Conservation (phyloP, 352 stramenopile genomes). For the Phytophthora quininea region DNA sequence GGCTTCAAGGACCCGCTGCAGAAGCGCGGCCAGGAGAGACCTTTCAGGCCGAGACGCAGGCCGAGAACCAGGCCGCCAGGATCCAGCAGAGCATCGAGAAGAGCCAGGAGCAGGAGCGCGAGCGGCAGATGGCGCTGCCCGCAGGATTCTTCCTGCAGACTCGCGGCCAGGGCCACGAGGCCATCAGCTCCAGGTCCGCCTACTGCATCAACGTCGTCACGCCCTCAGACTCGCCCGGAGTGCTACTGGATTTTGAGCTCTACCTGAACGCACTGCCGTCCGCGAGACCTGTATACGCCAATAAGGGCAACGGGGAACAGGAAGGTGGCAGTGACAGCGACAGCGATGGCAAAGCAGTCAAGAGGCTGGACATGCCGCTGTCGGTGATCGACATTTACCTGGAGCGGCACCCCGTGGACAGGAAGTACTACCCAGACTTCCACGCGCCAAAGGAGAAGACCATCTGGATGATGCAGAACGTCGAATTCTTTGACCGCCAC, state of each 20-base stretch:
- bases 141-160: slow-evolving; percentile 77
- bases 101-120: slow-evolving; percentile 26
- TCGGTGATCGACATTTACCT: slow-evolving; percentile 86
- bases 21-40: slow-evolving; percentile 5
- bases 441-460: slow-evolving; percentile 64
- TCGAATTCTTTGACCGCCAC: slow-evolving; percentile 85
- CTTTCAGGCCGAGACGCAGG: slow-evolving; percentile 23
- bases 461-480: slow-evolving; percentile 89
- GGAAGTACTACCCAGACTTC: slow-evolving; percentile 71
- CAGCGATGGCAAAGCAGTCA: slow-evolving; percentile 7
- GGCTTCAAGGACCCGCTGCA: slow-evolving; percentile 16
- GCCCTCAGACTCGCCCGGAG: slow-evolving; percentile 58
- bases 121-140: slow-evolving; percentile 38
- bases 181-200: slow-evolving; percentile 51
- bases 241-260: slow-evolving; percentile 74
- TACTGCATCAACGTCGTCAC: slow-evolving; percentile 86
- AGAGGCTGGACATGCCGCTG: slow-evolving; percentile 54
- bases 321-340: slow-evolving; percentile 22
- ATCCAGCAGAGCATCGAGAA: slow-evolving; percentile 11
- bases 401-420: slow-evolving; percentile 73
- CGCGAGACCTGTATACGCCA: slow-evolving; percentile 59
- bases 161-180: slow-evolving; percentile 73
- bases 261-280: slow-evolving; percentile 78
- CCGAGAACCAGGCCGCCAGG: slow-evolving; percentile 16
- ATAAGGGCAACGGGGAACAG: slow-evolving; percentile 40